A percentile compares a stretch with the other conserved stretches of the same genome.
Conservation (phyloP, 352 stramenopile genomes). For the Achlya hypogyna region DNA sequence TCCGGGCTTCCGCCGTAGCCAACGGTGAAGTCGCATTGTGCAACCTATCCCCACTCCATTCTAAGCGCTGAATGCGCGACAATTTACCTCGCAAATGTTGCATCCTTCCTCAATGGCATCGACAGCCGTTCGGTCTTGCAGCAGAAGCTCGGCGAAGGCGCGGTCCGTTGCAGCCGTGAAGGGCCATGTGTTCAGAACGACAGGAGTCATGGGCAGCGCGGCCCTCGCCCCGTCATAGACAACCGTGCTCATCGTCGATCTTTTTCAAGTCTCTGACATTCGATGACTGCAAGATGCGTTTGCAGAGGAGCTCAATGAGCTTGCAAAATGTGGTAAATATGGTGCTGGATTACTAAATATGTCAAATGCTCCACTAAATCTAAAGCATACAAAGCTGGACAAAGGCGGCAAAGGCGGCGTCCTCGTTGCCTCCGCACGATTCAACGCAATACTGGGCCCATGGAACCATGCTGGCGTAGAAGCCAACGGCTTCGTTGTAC, state of each 20-base stretch:
- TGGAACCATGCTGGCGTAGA: conserved; percentile 43
- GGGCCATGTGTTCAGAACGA: conserved; percentile 81
- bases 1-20: conserved; percentile 84
- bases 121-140: conserved; percentile 24
- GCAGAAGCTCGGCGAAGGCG: conserved; percentile 42
- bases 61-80: background rate
- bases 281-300: too few species aligned
- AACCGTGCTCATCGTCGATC: too few species aligned
- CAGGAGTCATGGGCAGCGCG: conserved; percentile 12
- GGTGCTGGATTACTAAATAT: too few species aligned
- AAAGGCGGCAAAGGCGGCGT: conserved; percentile 51
- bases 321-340: too few species aligned
- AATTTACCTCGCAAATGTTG: conserved; percentile 49
- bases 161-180: conserved; percentile 62
- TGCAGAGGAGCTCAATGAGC: too few species aligned
- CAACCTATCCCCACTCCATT: conserved; percentile 22
- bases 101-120: conserved; percentile 62
- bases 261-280: too few species aligned
- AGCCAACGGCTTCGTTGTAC: conserved; percentile 58
- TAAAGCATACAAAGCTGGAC: conserved; percentile 30
- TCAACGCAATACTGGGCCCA: conserved; percentile 40
- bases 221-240: too few species aligned
- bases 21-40: conserved; percentile 85
- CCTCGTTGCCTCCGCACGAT: conserved; percentile 46
- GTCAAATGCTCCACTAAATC: too few species aligned